Evolutionary conservation across 2,329 filamentous ascomycete species (phyloP).

Genomic region (Tolypocladium ophioglossoides): DNA sequence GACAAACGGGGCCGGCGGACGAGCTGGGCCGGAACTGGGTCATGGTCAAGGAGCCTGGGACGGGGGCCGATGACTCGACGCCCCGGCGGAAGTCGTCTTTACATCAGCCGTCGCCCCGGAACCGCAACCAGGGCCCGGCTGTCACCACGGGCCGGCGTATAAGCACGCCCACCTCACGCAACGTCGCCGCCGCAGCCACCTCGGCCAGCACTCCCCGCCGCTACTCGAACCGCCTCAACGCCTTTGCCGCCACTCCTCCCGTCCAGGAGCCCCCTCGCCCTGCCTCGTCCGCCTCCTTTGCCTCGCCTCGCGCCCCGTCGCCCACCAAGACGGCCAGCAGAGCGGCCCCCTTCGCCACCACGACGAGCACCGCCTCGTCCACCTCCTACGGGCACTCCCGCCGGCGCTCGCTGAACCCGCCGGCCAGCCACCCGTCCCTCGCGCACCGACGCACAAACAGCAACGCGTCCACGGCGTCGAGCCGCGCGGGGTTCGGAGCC

Average conservation of each 20-base stretch:
- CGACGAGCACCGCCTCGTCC: constrained; percentile 13
- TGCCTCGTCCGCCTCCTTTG: constrained; percentile 21
- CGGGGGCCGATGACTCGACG: constrained; percentile 10
- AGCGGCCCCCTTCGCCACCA: neutral
- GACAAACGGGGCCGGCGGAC: constrained; percentile 41
- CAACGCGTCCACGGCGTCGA: constrained; percentile 29
- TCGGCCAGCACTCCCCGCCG: constrained; percentile 12
- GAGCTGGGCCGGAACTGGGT: constrained; percentile 62
- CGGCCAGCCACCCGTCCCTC: constrained; percentile 7
- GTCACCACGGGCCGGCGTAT: constrained; percentile 31
- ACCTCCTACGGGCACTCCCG: constrained; percentile 8
- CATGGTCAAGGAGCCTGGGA: constrained; percentile 41
- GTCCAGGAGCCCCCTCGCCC: constrained; percentile 8
- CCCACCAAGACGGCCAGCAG: constrained; percentile 34
- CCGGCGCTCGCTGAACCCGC: constrained; percentile 5
- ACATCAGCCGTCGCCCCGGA: constrained; percentile 15
- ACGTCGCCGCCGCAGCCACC: constrained; percentile 9
- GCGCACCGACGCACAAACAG: constrained; percentile 34
- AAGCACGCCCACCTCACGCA: constrained; percentile 22
- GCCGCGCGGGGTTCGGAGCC: constrained; percentile 10
- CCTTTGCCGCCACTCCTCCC: constrained; percentile 4
- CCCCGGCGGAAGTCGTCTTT: constrained; percentile 13
- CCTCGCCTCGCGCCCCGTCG: constrained; percentile 20
- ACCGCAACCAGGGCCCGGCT: constrained; percentile 21
- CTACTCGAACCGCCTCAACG: constrained; percentile 30